Evolutionary conservation across 2,329 filamentous ascomycete species (phyloP).

Genomic region (Paraconiothyrium brasiliense): DNA sequence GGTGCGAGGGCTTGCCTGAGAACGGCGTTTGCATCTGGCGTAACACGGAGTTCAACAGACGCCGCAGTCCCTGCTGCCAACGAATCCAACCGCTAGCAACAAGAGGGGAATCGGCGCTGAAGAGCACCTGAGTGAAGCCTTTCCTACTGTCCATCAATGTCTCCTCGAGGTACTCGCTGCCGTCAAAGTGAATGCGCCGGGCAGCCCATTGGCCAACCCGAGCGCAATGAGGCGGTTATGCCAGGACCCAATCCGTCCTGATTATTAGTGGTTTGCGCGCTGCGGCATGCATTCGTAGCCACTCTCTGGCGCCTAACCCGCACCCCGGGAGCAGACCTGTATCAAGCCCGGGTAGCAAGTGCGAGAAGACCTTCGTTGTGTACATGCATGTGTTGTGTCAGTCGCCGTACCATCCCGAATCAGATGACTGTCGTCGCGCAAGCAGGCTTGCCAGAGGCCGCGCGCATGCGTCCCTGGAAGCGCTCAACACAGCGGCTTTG

Average conservation of each 20-base stretch:
- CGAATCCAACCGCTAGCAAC: constrained; percentile 42
- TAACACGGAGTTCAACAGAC: constrained; percentile 47
- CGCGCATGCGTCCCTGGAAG: constrained; percentile 5
- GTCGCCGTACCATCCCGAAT: constrained; percentile 21
- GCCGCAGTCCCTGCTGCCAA: constrained; percentile 43
- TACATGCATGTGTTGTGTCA: constrained; percentile 28
- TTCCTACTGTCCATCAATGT: constrained; percentile 37
- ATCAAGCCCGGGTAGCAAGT: constrained; percentile 39
- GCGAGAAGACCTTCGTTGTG: constrained; percentile 30
- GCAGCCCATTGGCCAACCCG: constrained; percentile 39
- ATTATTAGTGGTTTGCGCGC: constrained; percentile 34
- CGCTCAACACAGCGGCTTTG: background rate
- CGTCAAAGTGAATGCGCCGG: constrained; percentile 34
- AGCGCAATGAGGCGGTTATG: constrained; percentile 32
- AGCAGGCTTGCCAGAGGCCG: constrained; percentile 10
- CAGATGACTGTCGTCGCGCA: constrained; percentile 10
- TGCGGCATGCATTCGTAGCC: constrained; percentile 38
- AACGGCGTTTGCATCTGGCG: constrained; percentile 40
- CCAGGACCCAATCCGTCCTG: constrained; percentile 29
- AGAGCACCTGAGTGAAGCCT: constrained; percentile 17
- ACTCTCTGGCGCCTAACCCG: constrained; percentile 42
- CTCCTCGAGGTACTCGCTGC: constrained; percentile 33
- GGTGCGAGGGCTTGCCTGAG: constrained; percentile 17
- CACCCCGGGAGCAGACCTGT: constrained; percentile 41
- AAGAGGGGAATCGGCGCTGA: background rate